Conservation (phyloP, 345 rosid genomes). For the Sisymbrium irio region DNA sequence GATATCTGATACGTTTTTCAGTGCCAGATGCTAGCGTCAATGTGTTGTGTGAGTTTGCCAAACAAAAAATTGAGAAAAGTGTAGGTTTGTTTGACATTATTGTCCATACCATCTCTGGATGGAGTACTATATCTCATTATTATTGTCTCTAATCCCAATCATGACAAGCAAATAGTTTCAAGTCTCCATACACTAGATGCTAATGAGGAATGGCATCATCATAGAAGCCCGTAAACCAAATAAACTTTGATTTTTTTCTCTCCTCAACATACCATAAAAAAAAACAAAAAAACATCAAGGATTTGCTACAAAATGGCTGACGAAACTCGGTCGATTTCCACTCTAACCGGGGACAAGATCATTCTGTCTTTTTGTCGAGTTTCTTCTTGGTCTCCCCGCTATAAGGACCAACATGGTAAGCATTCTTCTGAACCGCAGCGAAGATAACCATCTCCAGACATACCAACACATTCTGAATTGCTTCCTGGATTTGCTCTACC, state of each 20-base stretch:
- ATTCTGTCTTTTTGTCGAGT: slow-evolving; percentile 41
- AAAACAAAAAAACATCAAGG: neutral
- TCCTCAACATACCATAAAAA: no score
- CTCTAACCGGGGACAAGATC: neutral
- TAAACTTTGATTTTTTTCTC: no score
- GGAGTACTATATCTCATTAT: neutral
- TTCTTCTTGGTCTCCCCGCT: slow-evolving; percentile 75
- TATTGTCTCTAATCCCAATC: neutral
- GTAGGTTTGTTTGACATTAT: neutral
- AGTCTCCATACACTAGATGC: neutral
- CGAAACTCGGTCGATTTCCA: neutral
- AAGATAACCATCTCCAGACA: slow-evolving; percentile 91
- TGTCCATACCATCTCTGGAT: neutral
- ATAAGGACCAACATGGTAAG: slow-evolving; percentile 69
- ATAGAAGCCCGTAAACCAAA: no score
- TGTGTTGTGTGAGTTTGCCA: neutral
- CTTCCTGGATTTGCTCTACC: slow-evolving; percentile 89
- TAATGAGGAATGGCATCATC: neutral
- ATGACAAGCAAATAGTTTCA: neutral
- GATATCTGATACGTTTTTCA: no score
- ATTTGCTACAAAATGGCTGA: neutral
- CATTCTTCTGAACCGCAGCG: slow-evolving; percentile 82
- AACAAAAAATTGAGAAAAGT: neutral
- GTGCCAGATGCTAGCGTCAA: neutral
- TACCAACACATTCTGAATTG: slow-evolving; percentile 78